phyloP scores from a whole-genome alignment of 805 yeast species.

The Saccharomycopsis lassenensis region DNA sequence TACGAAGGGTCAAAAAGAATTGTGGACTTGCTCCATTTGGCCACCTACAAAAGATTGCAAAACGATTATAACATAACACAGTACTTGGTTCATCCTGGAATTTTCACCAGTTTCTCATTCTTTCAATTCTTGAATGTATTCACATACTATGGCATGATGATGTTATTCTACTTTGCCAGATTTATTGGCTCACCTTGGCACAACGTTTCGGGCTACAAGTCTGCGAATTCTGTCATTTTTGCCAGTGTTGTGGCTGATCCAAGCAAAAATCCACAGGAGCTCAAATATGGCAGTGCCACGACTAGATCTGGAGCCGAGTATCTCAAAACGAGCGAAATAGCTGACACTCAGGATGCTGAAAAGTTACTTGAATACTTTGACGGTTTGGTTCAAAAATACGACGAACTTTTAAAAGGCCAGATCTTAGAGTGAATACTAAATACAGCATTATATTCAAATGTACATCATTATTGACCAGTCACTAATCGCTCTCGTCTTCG shows the following conservation, averaged over 20 bases:
- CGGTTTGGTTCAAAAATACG: conserved; percentile 55
- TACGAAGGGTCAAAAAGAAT: conserved; percentile 90
- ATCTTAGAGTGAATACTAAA: conserved; percentile 42
- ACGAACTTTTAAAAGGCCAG: conserved; percentile 60
- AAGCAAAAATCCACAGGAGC: conserved; percentile 31
- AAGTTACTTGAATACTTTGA: conserved; percentile 61
- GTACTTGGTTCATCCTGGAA: conserved; percentile 88
- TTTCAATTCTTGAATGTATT: conserved; percentile 64
- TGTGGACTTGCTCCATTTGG: conserved; percentile 73
- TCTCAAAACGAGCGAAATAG: conserved; percentile 44
- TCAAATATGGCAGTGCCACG: conserved; percentile 68
- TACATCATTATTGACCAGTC: too few relatives aligned
- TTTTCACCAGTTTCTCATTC: conserved; percentile 76
- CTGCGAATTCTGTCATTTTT: conserved; percentile 78
- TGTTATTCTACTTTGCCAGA: conserved; percentile 76
- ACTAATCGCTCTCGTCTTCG: conserved; percentile 7
- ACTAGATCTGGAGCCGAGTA: conserved; percentile 54
- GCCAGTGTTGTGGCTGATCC: conserved; percentile 48
- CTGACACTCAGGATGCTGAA: conserved; percentile 44
- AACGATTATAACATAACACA: conserved; percentile 46
- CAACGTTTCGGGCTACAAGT: conserved; percentile 77
- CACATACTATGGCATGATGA: conserved; percentile 77
- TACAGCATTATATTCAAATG: too few relatives aligned
- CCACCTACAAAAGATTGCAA: conserved; percentile 43
- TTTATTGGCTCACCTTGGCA: conserved; percentile 80